Base-by-base conservation (phyloP, 1,284 basidiomycete species). In the Cerrena zonata region DNA sequence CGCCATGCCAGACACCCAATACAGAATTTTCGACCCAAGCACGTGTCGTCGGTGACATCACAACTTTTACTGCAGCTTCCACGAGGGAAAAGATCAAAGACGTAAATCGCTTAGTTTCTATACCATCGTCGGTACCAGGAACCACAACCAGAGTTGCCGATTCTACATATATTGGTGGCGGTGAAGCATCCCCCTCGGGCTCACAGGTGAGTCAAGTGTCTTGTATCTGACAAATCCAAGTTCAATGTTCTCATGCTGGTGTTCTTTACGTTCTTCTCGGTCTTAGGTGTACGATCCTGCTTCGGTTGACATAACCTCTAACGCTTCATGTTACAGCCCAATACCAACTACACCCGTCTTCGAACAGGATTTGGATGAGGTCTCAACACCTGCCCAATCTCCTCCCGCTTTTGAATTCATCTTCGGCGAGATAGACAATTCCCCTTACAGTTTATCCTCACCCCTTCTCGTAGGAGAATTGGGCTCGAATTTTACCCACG, bases 41-140 rank as follows among this genome's bases (percentile, higher is more conserved):
- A 57, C 60, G 60, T 62, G 60, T 57, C 43, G 56, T 42, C 34
- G 24, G 49, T 53, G 50, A 56, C 50, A 51, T 56, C 54, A 49
- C 42, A 19, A 22, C 43, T 25, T 34, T 45, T 25, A 36, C 40
- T 12, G 23, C 23, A 45, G 52, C 53, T 48, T 51, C 48, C 53
- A 50, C 43, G 25, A 23, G 23, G n/a, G n/a, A n/a, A n/a, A n/a
- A n/a, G 52, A 52, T 45, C 50, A 51, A 45, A 48, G 48, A 48
- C 46, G 41, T 48, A 39, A 54, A 53, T 43, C 49, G 56, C 53
- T 48, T 56, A 57, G 43, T 52, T 42, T 39, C 56, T 50, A 19
- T 51, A 50, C 54, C 55, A 49, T 18, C 39, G 7, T 26, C 56
- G 49, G 25, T 47, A 45, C 50, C 53, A 39, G 56, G 36, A 47